Percentiles rank a stretch among this genome's conserved stretches.
phyloP scores from a whole-genome alignment of 2,329 filamentous ascomycete species.

The Zymoseptoria passerinii region DNA sequence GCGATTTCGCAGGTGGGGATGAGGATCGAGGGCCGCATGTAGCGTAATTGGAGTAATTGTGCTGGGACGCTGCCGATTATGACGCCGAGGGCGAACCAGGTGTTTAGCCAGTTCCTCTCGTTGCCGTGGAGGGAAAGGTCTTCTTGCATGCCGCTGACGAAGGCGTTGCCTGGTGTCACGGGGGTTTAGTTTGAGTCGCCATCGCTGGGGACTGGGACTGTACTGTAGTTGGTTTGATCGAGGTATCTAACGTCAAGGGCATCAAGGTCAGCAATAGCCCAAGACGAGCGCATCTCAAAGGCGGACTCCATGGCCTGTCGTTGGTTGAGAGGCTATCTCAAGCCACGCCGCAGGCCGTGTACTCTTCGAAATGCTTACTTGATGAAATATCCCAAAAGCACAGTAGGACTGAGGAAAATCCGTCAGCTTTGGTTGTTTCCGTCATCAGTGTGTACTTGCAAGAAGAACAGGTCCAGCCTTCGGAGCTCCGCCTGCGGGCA shows the following conservation, averaged over 20 bases:
- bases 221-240: not conserved
- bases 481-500: not conserved
- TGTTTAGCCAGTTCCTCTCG: conserved; percentile 29
- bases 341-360: too few species aligned
- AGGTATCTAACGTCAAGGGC: not conserved
- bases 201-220: not conserved
- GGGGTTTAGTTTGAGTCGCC: not conserved
- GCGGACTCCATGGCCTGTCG: too few species aligned
- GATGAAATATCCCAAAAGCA: conserved; percentile 5
- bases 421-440: not conserved
- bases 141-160: conserved; percentile 36
- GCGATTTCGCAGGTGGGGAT: conserved; percentile 8
- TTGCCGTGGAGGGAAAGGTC: conserved; percentile 32
- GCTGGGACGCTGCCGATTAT: conserved; percentile 11
- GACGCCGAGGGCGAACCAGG: conserved; percentile 11
- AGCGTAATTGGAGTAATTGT: conserved; percentile 6
- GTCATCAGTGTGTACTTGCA: not conserved
- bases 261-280: too few species aligned
- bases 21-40: conserved; percentile 7
- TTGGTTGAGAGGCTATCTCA: too few species aligned
- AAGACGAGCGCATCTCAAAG: too few species aligned
- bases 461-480: conserved; percentile 9
- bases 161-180: conserved; percentile 28
- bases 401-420: not conserved
- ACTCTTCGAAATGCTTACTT: not conserved